A percentile compares a stretch with the other conserved stretches of the same genome.
These are phyloP conservation scores for Manihot esculenta DNA, from an alignment of 441 rosid species.

Conservation along the genomic window DNA sequence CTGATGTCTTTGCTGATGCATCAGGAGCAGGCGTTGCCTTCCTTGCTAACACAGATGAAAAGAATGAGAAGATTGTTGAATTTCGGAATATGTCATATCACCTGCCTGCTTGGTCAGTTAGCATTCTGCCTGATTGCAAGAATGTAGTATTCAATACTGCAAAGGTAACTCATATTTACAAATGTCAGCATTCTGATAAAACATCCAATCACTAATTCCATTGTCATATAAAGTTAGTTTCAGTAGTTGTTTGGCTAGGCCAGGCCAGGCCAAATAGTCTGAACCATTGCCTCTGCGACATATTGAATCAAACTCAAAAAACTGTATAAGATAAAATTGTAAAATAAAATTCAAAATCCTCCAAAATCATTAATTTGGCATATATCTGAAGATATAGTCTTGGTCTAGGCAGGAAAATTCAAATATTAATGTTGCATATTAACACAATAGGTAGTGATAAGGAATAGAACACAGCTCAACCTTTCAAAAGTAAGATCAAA, in stretches of 20 bases:
- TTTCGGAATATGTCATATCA: constrained; percentile 64
- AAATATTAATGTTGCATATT: constrained; percentile 6
- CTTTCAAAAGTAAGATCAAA: not conserved
- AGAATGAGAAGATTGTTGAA: constrained; percentile 57
- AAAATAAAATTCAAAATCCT: no score
- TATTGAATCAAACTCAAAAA: no score
- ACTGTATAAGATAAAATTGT: no score
- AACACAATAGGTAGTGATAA: not conserved
- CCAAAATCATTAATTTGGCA: no score
- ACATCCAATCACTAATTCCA: not conserved
- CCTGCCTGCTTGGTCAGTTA: constrained; percentile 97
- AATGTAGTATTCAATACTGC: constrained; percentile 80
- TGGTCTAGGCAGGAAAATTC: no score
- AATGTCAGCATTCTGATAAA: constrained; percentile 1
- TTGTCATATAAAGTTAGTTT: not conserved
- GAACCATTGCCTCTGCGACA: no score
- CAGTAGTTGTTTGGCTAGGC: not conserved
- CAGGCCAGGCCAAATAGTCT: no score
- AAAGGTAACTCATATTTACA: constrained; percentile 49
- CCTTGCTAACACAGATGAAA: constrained; percentile 74
- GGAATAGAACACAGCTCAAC: not conserved
- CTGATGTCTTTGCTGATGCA: constrained; percentile 68
- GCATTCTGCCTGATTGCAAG: constrained; percentile 96
- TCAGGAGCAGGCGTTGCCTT: constrained; percentile 86
- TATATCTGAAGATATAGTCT: no score